phyloP scores from a whole-genome alignment of 352 stramenopile genomes.

The Globisporangium cederbergense region DNA sequence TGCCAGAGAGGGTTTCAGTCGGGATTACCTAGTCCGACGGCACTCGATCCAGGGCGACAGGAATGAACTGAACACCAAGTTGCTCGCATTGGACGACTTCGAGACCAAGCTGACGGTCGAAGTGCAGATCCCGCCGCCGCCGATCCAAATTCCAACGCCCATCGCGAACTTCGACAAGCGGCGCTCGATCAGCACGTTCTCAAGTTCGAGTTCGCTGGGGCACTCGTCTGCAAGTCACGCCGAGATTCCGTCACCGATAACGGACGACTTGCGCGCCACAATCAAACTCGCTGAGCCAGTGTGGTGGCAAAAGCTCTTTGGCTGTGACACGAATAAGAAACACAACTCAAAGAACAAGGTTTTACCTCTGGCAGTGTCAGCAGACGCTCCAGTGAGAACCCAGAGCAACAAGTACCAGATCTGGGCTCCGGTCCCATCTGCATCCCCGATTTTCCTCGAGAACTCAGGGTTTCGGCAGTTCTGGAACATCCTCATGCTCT shows the following conservation, averaged over 20 bases:
- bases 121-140: background rate
- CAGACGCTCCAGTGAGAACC: background rate
- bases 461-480: conserved; percentile 39
- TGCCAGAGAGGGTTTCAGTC: background rate
- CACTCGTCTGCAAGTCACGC: background rate
- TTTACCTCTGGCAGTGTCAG: conserved; percentile 1
- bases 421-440: conserved; percentile 12
- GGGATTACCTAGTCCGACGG: conserved; percentile 18
- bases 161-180: background rate
- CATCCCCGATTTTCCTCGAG: conserved; percentile 25
- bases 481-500: conserved; percentile 55
- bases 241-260: conserved; percentile 1
- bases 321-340: background rate
- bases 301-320: conserved; percentile 3
- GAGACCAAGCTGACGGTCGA: conserved; percentile 12
- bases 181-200: background rate
- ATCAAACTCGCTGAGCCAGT: background rate
- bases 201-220: conserved; percentile 1
- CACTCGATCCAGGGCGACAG: conserved; percentile 34
- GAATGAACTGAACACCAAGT: conserved; percentile 17
- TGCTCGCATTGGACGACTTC: conserved; percentile 18
- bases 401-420: conserved; percentile 21
- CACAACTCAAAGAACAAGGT: background rate
- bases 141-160: background rate
- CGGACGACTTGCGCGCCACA: background rate